A percentile compares a stretch with the other conserved stretches of the same genome.
Conservation (phyloP, 1,139 yeast species). For the Kluyveromyces sp. region DNA sequence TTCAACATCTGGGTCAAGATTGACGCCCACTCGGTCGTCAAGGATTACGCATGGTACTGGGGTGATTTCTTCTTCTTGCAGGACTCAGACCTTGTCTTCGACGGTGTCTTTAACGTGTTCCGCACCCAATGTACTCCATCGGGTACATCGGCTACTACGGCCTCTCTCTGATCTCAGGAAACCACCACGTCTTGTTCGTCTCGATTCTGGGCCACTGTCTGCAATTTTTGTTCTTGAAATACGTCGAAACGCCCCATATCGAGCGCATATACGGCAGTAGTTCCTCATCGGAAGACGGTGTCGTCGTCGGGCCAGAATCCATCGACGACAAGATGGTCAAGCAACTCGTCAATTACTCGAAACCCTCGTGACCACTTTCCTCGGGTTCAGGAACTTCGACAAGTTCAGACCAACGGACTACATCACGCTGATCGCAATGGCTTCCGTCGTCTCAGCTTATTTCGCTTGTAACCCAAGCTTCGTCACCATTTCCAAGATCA, state of each 20-base stretch:
- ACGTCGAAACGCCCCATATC: conserved; percentile 82
- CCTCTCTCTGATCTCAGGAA: conserved; percentile 68
- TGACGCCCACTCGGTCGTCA: conserved; percentile 83
- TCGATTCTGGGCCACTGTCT: conserved; percentile 72
- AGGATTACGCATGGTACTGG: conserved; percentile 95
- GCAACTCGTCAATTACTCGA: conserved; percentile 36
- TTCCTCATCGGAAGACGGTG: neutral
- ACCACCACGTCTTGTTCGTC: conserved; percentile 62
- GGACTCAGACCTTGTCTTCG: conserved; percentile 71
- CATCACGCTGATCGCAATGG: conserved; percentile 42
- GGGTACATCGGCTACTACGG: conserved; percentile 89
- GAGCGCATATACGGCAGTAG: conserved; percentile 59
- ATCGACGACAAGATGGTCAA: conserved; percentile 31
- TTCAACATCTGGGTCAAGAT: conserved; percentile 83
- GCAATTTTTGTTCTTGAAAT: conserved; percentile 70
- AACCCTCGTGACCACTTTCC: conserved; percentile 49
- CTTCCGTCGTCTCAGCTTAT: conserved; percentile 42
- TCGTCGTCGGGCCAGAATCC: conserved; percentile 7
- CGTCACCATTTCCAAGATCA: conserved; percentile 37
- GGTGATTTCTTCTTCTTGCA: conserved; percentile 87
- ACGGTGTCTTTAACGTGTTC: conserved; percentile 85
- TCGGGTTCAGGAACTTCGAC: conserved; percentile 48
- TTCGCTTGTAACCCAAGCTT: conserved; percentile 34
- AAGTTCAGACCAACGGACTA: conserved; percentile 60
- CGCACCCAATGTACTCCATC: conserved; percentile 90